Conservation (phyloP, 495 filamentous ascomycete species). For the Cudoniella acicularis region DNA sequence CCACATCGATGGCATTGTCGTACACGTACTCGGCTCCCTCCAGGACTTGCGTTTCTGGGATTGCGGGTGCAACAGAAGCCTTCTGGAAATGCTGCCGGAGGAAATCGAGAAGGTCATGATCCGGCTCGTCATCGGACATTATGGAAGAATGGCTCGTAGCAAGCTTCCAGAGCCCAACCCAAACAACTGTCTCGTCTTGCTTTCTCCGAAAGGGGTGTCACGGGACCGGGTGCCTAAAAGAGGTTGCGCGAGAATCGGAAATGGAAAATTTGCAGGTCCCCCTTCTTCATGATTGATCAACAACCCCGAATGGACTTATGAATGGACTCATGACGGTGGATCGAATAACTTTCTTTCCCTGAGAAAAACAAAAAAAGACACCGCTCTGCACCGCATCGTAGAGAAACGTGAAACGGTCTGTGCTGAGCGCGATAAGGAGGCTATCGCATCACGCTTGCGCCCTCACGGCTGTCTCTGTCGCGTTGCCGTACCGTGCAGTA, state of each 20-base stretch:
- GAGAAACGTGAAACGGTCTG: neutral
- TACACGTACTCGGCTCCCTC: slow-evolving; percentile 80
- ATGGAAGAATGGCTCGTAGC: too few relatives aligned
- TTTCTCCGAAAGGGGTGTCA: neutral
- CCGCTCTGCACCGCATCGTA: too few relatives aligned
- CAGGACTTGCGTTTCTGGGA: slow-evolving; percentile 78
- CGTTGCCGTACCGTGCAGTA: neutral
- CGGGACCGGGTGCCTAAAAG: neutral
- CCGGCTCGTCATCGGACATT: slow-evolving; percentile 88
- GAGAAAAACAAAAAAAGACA: neutral
- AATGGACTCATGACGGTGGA: neutral
- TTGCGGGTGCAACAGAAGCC: slow-evolving; percentile 38
- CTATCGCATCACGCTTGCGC: neutral
- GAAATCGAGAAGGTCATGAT: slow-evolving; percentile 82
- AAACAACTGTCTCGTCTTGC: too few relatives aligned
- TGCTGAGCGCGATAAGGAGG: neutral
- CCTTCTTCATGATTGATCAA: neutral
- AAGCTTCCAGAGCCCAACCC: neutral
- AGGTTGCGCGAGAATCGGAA: neutral
- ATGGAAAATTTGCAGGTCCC: neutral
- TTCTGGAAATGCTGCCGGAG: slow-evolving; percentile 74
- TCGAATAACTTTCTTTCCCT: too few relatives aligned
- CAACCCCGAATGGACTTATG: neutral
- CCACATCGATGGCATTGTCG: slow-evolving; percentile 91
- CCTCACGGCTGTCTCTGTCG: neutral